Percentiles rank a stretch among this genome's conserved stretches.
Conservation (phyloP, 305 asterid genomes). For the Stenogyne calaminthoides region DNA sequence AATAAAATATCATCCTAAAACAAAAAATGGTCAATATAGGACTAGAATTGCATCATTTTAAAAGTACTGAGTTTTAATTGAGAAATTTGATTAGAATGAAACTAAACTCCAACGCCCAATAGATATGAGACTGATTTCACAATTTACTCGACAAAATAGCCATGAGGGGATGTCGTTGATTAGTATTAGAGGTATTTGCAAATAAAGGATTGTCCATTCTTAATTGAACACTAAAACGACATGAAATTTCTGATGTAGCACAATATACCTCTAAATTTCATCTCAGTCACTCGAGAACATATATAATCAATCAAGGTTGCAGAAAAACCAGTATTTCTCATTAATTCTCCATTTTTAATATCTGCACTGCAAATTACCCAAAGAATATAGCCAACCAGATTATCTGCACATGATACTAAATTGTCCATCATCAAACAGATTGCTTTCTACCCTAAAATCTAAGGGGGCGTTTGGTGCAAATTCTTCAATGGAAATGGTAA, state of each 20-base stretch:
- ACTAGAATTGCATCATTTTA: too few species aligned
- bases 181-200: too few species aligned
- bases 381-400: conserved; percentile 1
- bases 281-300: conserved; percentile 10
- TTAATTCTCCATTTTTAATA: not conserved
- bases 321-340: not conserved
- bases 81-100: too few species aligned
- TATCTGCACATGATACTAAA: not conserved
- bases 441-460: not conserved
- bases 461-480: not conserved
- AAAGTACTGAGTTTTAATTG: too few species aligned
- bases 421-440: conserved; percentile 6
- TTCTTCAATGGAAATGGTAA: not conserved
- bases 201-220: conserved; percentile 9
- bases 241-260: conserved; percentile 14
- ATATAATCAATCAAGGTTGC: conserved; percentile 9
- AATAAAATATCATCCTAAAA: too few species aligned
- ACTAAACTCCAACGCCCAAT: too few species aligned
- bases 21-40: too few species aligned
- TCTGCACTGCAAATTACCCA: conserved; percentile 19
- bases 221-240: conserved; percentile 11
- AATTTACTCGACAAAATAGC: too few species aligned
- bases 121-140: too few species aligned
- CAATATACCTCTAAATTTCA: conserved; percentile 20
- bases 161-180: too few species aligned